A percentile compares a stretch with the other conserved stretches of the same genome.
Evolutionary conservation across 192 early-diverging fungal genomes (phyloP).

Genomic region (Backusella luteola): DNA sequence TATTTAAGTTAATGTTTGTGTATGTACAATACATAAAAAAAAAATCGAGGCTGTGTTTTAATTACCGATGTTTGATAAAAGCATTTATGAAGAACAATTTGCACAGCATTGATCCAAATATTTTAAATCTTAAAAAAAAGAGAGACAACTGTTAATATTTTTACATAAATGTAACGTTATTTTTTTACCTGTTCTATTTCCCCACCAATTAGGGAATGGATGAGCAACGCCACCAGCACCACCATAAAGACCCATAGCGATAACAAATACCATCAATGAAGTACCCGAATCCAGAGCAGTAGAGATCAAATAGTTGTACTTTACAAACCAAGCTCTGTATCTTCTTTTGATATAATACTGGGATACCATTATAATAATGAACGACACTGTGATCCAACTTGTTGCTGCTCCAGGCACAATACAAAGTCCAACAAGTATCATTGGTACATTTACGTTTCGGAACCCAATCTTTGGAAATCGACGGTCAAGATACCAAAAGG

Average conservation of each 20-base stretch:
- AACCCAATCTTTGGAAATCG: conserved; percentile 40
- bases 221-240: conserved; percentile 18
- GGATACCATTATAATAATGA: conserved; percentile 44
- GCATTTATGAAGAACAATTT: conserved; percentile 3
- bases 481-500: conserved; percentile 50
- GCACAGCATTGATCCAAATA: conserved; percentile 23
- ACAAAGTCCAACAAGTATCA: conserved; percentile 37
- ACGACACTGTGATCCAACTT: conserved; percentile 41
- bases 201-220: conserved; percentile 34
- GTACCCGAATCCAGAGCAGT: conserved; percentile 58
- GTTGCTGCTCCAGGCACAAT: conserved; percentile 43
- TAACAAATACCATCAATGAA: conserved; percentile 25
- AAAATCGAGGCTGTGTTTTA: too few relatives aligned
- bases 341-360: conserved; percentile 41
- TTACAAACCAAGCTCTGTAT: conserved; percentile 46
- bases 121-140: conserved; percentile 8
- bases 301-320: conserved; percentile 53
- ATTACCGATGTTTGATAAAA: neutral
- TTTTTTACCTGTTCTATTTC: conserved; percentile 21
- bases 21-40: too few relatives aligned
- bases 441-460: conserved; percentile 49
- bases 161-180: neutral
- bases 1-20: too few relatives aligned
- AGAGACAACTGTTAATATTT: neutral
- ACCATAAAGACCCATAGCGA: conserved; percentile 22